Evolutionary conservation across 169 alveolate species (phyloP).

Genomic region (Plasmodium sp.): DNA sequence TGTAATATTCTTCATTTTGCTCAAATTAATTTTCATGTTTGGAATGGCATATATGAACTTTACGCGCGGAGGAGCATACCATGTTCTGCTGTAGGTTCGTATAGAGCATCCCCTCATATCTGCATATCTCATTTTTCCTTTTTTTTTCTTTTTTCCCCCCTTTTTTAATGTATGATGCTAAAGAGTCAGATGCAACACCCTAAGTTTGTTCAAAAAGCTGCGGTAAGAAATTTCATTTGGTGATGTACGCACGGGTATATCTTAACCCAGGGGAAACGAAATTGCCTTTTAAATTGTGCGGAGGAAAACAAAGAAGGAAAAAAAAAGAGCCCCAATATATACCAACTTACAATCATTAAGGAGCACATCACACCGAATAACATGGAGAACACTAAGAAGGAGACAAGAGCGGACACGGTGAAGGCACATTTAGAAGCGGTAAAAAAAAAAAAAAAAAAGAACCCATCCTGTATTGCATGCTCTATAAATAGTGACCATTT

Average conservation of each 20-base stretch:
- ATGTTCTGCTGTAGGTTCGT: background rate
- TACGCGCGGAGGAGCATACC: background rate
- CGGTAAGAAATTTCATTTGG: constrained; percentile 9
- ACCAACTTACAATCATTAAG: background rate
- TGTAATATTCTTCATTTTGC: background rate
- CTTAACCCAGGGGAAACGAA: background rate
- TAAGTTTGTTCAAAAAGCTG: constrained; percentile 53
- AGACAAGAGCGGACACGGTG: constrained; percentile 1
- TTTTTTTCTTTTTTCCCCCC: background rate
- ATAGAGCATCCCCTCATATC: background rate
- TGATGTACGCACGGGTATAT: background rate
- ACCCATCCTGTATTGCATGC: background rate
- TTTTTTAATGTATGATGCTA: background rate
- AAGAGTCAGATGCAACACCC: constrained; percentile 70
- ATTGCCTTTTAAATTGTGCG: background rate
- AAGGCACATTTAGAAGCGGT: constrained; percentile 74
- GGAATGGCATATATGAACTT: background rate
- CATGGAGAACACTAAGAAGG: constrained; percentile 29
- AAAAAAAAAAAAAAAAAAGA: background rate
- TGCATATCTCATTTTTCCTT: background rate
- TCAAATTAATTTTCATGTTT: background rate
- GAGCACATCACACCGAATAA: background rate
- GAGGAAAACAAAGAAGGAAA: background rate
- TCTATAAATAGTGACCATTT: background rate
- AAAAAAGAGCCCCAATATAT: background rate